These are phyloP conservation scores for Lophium mytilinum DNA, from an alignment of 495 filamentous ascomycete genomes.

Conservation along the genomic window DNA sequence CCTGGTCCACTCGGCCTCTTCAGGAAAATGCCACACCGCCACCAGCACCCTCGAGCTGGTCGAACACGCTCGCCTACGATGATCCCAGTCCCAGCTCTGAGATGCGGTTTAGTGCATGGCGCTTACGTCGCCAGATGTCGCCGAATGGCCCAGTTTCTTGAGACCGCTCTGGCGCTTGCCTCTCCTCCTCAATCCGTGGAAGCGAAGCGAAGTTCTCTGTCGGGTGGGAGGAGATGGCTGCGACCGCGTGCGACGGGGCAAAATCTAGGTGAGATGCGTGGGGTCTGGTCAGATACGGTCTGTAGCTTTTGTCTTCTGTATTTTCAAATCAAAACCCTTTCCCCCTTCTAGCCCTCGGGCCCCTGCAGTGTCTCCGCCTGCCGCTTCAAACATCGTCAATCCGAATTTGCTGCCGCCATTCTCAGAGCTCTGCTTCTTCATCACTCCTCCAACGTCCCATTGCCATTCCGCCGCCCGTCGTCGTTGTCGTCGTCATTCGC, in stretches of 20 bases:
- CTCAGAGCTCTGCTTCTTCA: no score
- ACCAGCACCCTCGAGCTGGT: conserved; percentile 32
- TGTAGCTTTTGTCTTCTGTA: no score
- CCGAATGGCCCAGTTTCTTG: conserved; percentile 34
- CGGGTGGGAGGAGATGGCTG: conserved; percentile 25
- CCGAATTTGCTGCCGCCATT: no score
- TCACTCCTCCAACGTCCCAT: conserved; percentile 8
- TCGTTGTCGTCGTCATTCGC: conserved; percentile 27
- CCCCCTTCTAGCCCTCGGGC: no score
- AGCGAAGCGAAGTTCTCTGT: conserved; percentile 27
- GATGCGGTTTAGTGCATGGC: conserved; percentile 31
- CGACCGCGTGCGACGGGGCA: conserved; percentile 21
- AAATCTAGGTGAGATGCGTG: not conserved
- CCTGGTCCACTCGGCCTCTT: conserved; percentile 35
- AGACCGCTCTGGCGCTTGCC: conserved; percentile 33
- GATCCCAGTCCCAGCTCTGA: conserved; percentile 27
- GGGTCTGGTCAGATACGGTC: no score
- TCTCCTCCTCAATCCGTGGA: conserved; percentile 32
- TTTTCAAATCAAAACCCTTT: no score
- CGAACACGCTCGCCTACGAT: conserved; percentile 30
- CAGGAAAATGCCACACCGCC: conserved; percentile 34
- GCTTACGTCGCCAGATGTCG: conserved; percentile 34
- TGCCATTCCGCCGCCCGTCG: conserved; percentile 17
- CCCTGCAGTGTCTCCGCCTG: conserved; percentile 9
- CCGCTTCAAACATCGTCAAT: not conserved